phyloP scores from a whole-genome alignment of 108 stramenopile genomes.

The Nitzschia sp. region DNA sequence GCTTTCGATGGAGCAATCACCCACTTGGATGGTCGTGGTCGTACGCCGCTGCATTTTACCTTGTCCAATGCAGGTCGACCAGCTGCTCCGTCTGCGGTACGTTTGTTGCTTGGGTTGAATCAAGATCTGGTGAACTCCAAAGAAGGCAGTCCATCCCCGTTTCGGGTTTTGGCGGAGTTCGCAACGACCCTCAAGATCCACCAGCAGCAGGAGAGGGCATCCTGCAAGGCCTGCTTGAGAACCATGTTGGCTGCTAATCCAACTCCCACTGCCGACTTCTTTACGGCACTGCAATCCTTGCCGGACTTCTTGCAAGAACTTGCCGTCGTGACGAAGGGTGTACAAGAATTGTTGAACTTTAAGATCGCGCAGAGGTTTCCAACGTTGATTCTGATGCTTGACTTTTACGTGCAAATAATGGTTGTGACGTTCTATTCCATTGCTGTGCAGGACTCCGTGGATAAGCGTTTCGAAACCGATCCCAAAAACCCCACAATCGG shows the following conservation, averaged over 20 bases:
- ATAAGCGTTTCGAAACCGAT: constrained; percentile 24
- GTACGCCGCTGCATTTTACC: constrained; percentile 83
- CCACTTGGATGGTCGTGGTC: constrained; percentile 46
- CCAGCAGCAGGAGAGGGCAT: constrained; percentile 36
- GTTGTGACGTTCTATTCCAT: constrained; percentile 31
- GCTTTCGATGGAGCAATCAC: constrained; percentile 56
- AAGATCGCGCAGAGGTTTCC: constrained; percentile 77
- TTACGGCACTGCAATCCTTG: constrained; percentile 73
- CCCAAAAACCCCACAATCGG: constrained; percentile 30
- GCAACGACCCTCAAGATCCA: constrained; percentile 26
- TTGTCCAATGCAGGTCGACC: constrained; percentile 71
- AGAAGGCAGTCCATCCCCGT: constrained; percentile 55
- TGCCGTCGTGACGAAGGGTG: constrained; percentile 60
- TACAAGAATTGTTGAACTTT: constrained; percentile 69
- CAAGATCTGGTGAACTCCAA: constrained; percentile 58
- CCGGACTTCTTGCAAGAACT: constrained; percentile 67
- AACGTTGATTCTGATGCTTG: constrained; percentile 58
- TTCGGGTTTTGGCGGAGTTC: constrained; percentile 66
- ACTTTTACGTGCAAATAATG: constrained; percentile 50
- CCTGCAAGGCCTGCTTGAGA: constrained; percentile 57
- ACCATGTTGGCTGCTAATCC: constrained; percentile 67
- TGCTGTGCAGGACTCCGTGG: constrained; percentile 33
- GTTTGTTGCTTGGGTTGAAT: constrained; percentile 55
- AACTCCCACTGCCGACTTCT: constrained; percentile 69
- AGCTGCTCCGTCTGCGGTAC: constrained; percentile 64